Evolutionary conservation across 1,284 basidiomycete genomes (phyloP).

Genomic region (Rhodotorula glutinis): DNA sequence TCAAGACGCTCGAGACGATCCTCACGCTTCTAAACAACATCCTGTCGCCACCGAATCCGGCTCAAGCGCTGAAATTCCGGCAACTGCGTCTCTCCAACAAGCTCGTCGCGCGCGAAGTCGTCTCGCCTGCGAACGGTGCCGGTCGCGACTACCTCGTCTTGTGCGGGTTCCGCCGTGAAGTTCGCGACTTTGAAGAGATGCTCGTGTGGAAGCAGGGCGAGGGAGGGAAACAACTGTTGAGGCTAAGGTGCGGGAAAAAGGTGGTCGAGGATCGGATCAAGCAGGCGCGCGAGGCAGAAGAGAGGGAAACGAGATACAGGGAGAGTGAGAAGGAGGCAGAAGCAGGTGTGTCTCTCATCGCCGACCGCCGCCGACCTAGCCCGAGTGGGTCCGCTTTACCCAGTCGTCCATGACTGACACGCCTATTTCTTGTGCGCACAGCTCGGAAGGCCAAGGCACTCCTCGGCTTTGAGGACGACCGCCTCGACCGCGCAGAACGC

Average conservation of each 20-base stretch:
- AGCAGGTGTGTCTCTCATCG: slow-evolving; percentile 2
- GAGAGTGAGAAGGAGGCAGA: slow-evolving; percentile 30
- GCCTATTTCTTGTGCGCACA: neutral
- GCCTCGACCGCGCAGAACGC: slow-evolving; percentile 18
- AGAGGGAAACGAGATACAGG: slow-evolving; percentile 28
- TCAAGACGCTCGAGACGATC: slow-evolving; percentile 30
- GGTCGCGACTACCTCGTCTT: slow-evolving; percentile 23
- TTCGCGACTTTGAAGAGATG: slow-evolving; percentile 19
- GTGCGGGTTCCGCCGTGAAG: slow-evolving; percentile 9
- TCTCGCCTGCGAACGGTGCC: slow-evolving; percentile 12
- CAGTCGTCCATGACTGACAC: neutral
- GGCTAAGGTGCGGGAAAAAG: slow-evolving; percentile 11
- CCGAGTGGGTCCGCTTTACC: neutral
- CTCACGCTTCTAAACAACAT: slow-evolving; percentile 27
- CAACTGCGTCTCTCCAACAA: slow-evolving; percentile 33
- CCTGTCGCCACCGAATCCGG: slow-evolving; percentile 29
- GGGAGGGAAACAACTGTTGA: slow-evolving; percentile 17
- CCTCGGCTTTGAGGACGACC: slow-evolving; percentile 33
- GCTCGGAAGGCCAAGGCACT: slow-evolving; percentile 27
- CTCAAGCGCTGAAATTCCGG: slow-evolving; percentile 28
- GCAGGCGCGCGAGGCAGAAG: slow-evolving; percentile 27
- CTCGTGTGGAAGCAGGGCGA: slow-evolving; percentile 20
- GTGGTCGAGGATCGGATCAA: slow-evolving; percentile 13
- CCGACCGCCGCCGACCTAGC: neutral
- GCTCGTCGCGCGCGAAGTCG: slow-evolving; percentile 17